These are phyloP conservation scores for Alternaria gansuensis DNA, from an alignment of 2,329 filamentous ascomycete genomes.

Conservation along the genomic window DNA sequence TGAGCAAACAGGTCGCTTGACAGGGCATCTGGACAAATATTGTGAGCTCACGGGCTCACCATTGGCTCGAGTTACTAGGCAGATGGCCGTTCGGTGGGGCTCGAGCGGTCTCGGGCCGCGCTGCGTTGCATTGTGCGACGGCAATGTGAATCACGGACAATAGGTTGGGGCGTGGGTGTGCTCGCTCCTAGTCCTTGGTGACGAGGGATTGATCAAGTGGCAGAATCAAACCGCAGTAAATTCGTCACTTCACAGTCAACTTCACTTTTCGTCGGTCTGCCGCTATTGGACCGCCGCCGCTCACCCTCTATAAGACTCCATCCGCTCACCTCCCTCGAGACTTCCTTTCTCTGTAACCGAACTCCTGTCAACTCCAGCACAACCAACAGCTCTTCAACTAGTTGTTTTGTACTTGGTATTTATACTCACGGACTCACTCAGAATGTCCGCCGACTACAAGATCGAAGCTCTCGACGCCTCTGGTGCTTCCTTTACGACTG, in stretches of 20 bases:
- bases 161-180: slow-evolving; percentile 13
- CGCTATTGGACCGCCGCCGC: slow-evolving; percentile 11
- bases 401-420: background rate
- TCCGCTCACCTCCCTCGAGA: slow-evolving; percentile 43
- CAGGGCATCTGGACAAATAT: slow-evolving; percentile 18
- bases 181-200: slow-evolving; percentile 17
- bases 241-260: slow-evolving; percentile 27
- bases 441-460: slow-evolving; percentile 21
- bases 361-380: slow-evolving; percentile 2
- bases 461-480: background rate
- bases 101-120: slow-evolving; percentile 21
- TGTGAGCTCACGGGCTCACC: slow-evolving; percentile 13
- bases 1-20: slow-evolving; percentile 26
- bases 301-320: slow-evolving; percentile 22
- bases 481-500: slow-evolving; percentile 2
- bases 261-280: slow-evolving; percentile 29
- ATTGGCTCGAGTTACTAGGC: slow-evolving; percentile 19
- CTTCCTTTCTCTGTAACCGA: slow-evolving; percentile 20
- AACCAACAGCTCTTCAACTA: background rate
- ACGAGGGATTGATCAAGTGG: slow-evolving; percentile 25
- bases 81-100: slow-evolving; percentile 9
- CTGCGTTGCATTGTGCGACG: slow-evolving; percentile 17
- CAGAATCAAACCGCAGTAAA: slow-evolving; percentile 28
- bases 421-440: background rate
- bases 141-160: slow-evolving; percentile 26